phyloP scores from a whole-genome alignment of 768 basidiomycete genomes.

The Leccinum subtestaceum region DNA sequence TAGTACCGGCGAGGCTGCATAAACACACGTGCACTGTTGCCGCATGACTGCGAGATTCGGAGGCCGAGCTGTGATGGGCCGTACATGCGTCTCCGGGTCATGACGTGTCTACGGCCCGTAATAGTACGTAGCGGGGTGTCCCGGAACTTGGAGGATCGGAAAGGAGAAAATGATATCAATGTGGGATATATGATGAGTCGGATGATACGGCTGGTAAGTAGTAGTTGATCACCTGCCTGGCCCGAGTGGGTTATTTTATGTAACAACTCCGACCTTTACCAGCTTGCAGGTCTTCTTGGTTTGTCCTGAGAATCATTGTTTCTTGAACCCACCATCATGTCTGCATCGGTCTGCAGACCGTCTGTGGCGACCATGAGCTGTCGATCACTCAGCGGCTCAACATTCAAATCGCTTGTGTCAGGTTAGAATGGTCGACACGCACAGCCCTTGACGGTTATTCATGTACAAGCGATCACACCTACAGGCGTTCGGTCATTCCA shows the following conservation, averaged over 20 bases:
- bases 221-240: constrained; percentile 1
- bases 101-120: background rate
- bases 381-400: constrained; percentile 17
- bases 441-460: constrained; percentile 1
- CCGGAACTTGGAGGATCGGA: constrained; percentile 6
- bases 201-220: constrained; percentile 4
- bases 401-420: constrained; percentile 22
- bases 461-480: background rate
- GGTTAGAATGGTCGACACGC: constrained; percentile 13
- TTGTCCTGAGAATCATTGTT: constrained; percentile 17
- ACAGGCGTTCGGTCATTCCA: constrained; percentile 33
- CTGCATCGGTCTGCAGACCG: constrained; percentile 32
- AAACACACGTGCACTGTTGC: background rate
- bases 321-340: constrained; percentile 28
- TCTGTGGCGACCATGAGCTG: constrained; percentile 22
- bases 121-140: constrained; percentile 5
- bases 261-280: constrained; percentile 18
- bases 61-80: constrained; percentile 7
- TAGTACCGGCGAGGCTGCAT: too few species aligned
- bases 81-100: background rate
- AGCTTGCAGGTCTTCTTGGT: background rate
- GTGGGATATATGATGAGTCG: background rate
- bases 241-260: constrained; percentile 20
- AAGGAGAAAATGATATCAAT: background rate
- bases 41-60: constrained; percentile 14